Base-by-base conservation (phyloP, 2,329 filamentous ascomycete genomes). In the Claviceps sp. region DNA sequence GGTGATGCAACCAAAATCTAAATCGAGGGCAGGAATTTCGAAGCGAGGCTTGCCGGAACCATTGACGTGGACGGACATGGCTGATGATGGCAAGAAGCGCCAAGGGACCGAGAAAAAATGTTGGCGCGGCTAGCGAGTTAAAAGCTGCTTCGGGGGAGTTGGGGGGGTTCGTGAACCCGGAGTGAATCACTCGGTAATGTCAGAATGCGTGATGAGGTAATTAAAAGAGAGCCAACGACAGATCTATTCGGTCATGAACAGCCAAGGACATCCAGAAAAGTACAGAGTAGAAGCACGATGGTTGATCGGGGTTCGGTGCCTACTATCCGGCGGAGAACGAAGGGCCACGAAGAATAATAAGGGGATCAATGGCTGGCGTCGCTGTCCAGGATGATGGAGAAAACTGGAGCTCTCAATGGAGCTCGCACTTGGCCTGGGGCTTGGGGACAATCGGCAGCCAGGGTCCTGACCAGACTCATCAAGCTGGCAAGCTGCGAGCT, bases 1-100 rank as follows among this genome's bases (percentile, higher is more conserved):
- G 44, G 78, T 81, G 61, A 82, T 68, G 47, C 73, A 78, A 54
- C 73, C 71, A 59, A 81, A 79, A 57, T 79, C 74, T 67, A 82
- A 72, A 56, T 81, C 69, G 55, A 82, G 71, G 47, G 71, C 73
- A 8, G 78, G 78, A 53, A 82, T 72, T 66, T 81, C 75, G 56
- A 82, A 81, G 58, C 69, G 70, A 53, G 62, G 58, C 53, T 58
- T 58, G 46, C 55, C 55, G 37, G 59, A 55, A 54, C 59, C 59
- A 55, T 63, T 63, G 53, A 62, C 52, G 52, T 61, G 58, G 58
- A 65, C 60, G 55, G 66, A 60, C 66, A 69, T 69, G 48, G 50
- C 53, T 51, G 52, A 44, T 37, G 38, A 40, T 38, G 34, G 13
- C 8, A 30, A 37, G 13, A 46, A n/a, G 40, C 16, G 42, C 22